phyloP scores from a whole-genome alignment of 768 basidiomycete genomes.

The Russula olivacea region DNA sequence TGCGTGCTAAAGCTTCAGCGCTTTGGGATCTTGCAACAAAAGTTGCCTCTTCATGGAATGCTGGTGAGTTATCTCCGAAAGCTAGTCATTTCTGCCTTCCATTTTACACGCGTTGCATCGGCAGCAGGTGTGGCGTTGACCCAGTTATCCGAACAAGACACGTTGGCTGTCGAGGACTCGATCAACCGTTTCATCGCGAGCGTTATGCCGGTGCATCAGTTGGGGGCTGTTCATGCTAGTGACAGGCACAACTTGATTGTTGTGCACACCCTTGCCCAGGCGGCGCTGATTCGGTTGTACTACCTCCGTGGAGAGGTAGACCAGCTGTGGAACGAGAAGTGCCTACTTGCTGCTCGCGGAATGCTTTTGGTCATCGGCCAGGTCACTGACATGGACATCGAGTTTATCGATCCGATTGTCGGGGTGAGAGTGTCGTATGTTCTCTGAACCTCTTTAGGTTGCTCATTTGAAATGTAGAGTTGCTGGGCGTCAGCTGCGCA shows the following conservation, averaged over 20 bases:
- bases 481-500: constrained; percentile 71
- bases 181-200: constrained; percentile 60
- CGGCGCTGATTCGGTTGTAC: constrained; percentile 60
- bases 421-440: constrained; percentile 44
- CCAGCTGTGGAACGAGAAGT: constrained; percentile 57
- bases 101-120: constrained; percentile 5
- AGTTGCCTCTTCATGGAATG: constrained; percentile 54
- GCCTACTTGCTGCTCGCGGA: constrained; percentile 55
- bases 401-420: constrained; percentile 71
- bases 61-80: constrained; percentile 38
- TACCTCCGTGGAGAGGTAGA: constrained; percentile 44
- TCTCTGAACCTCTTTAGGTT: background rate
- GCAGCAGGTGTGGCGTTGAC: constrained; percentile 36
- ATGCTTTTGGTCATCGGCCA: constrained; percentile 57
- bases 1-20: constrained; percentile 72
- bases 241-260: constrained; percentile 56
- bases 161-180: constrained; percentile 55
- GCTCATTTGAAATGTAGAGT: constrained; percentile 38
- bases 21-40: constrained; percentile 64
- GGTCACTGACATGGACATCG: constrained; percentile 57
- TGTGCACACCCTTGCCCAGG: constrained; percentile 60
- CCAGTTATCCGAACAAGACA: constrained; percentile 48
- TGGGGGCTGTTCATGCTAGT: constrained; percentile 48
- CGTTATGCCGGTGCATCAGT: constrained; percentile 58
- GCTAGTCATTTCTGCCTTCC: constrained; percentile 15